Evolutionary conservation across 2,329 filamentous ascomycete species (phyloP).

Genomic region (Clarireedia homoeocarpa): DNA sequence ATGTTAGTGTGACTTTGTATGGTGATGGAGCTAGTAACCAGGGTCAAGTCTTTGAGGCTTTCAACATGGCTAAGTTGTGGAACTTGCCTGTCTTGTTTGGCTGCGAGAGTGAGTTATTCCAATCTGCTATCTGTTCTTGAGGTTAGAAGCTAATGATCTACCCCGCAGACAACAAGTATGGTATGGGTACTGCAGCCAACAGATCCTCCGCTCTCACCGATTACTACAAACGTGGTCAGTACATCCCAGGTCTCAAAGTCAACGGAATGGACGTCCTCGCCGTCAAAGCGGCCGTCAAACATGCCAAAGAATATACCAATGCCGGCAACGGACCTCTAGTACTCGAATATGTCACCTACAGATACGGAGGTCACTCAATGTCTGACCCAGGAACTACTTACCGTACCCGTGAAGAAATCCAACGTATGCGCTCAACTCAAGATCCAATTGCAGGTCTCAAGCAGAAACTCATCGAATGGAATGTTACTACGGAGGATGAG

Average conservation of each 20-base stretch:
- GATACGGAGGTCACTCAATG: slow-evolving; percentile 99
- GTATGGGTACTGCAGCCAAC: slow-evolving; percentile 95
- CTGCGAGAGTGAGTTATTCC: slow-evolving; percentile 76
- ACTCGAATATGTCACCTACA: slow-evolving; percentile 98
- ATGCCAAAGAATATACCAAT: slow-evolving; percentile 81
- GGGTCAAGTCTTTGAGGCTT: slow-evolving; percentile 98
- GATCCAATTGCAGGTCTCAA: slow-evolving; percentile 97
- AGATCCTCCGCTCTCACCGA: slow-evolving; percentile 94
- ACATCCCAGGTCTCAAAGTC: slow-evolving; percentile 98
- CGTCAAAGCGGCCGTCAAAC: slow-evolving; percentile 91
- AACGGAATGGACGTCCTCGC: slow-evolving; percentile 99
- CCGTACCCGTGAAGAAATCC: slow-evolving; percentile 97
- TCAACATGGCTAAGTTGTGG: slow-evolving; percentile 99
- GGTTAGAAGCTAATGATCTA: neutral
- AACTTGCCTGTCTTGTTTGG: slow-evolving; percentile 91
- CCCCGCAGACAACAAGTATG: slow-evolving; percentile 92
- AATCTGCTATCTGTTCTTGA: neutral
- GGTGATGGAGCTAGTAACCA: slow-evolving; percentile 98
- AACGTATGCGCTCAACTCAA: slow-evolving; percentile 98
- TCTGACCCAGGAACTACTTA: slow-evolving; percentile 99
- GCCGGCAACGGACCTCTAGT: slow-evolving; percentile 87
- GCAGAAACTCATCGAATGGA: slow-evolving; percentile 97
- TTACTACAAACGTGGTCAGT: slow-evolving; percentile 99
- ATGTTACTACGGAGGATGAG: slow-evolving; percentile 83
- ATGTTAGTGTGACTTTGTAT: slow-evolving; percentile 83